phyloP scores from a whole-genome alignment of 2,329 filamentous ascomycete genomes.

The Colletotrichum gigasporum region DNA sequence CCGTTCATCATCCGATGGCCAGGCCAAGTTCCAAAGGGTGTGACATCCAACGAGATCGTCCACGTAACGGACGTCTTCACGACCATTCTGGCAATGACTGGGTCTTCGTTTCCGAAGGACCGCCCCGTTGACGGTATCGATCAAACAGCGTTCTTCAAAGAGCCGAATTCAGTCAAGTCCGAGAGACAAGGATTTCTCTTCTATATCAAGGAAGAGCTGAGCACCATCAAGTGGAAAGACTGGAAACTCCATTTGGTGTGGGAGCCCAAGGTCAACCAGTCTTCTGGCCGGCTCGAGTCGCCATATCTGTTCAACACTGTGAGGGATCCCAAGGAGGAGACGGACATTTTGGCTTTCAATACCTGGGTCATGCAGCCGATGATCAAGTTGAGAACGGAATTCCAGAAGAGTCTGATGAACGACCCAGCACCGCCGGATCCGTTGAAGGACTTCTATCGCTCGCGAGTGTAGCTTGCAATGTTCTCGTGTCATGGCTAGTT shows the following conservation, averaged over 20 bases:
- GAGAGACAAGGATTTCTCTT: slow-evolving; percentile 41
- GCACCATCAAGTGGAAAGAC: slow-evolving; percentile 45
- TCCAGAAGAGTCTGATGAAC: slow-evolving; percentile 39
- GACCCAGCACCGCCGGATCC: slow-evolving; percentile 44
- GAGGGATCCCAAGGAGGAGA: slow-evolving; percentile 45
- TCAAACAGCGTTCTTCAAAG: slow-evolving; percentile 38
- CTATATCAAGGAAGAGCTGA: slow-evolving; percentile 46
- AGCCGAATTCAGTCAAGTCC: slow-evolving; percentile 34
- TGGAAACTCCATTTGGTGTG: slow-evolving; percentile 46
- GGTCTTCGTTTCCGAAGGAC: slow-evolving; percentile 34
- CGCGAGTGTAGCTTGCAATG: too few relatives aligned
- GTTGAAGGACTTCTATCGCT: slow-evolving; percentile 36
- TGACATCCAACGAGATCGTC: slow-evolving; percentile 42
- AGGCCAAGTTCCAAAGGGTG: slow-evolving; percentile 36
- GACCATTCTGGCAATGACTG: slow-evolving; percentile 40
- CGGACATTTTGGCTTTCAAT: slow-evolving; percentile 40
- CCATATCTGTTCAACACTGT: slow-evolving; percentile 44
- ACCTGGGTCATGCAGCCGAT: slow-evolving; percentile 46
- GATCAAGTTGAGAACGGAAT: slow-evolving; percentile 36
- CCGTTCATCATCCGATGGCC: slow-evolving; percentile 47
- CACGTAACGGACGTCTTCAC: slow-evolving; percentile 45
- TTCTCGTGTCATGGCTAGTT: too few relatives aligned
- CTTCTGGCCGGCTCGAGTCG: slow-evolving; percentile 40
- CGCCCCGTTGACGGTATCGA: slow-evolving; percentile 43
- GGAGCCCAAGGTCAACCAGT: slow-evolving; percentile 47